These are phyloP conservation scores for Lentinula sp. DNA, from an alignment of 768 basidiomycete species.

Conservation along the genomic window DNA sequence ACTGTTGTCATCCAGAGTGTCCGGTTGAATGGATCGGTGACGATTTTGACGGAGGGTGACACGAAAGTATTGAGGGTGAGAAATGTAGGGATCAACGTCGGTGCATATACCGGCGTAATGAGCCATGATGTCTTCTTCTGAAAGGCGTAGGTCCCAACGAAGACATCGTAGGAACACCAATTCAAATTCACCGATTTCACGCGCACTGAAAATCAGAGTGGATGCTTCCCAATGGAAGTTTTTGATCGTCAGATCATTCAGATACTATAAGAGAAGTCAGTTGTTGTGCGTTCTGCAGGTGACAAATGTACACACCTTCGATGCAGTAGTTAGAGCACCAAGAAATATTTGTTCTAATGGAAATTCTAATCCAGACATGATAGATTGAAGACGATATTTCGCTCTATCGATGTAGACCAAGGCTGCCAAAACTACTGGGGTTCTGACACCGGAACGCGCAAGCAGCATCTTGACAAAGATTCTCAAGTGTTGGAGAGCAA, in stretches of 20 bases:
- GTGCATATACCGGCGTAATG: conserved; percentile 31
- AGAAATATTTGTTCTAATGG: conserved; percentile 88
- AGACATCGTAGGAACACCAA: conserved; percentile 76
- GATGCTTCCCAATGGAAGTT: conserved; percentile 87
- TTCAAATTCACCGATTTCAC: conserved; percentile 75
- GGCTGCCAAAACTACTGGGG: conserved; percentile 60
- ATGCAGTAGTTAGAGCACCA: conserved; percentile 78
- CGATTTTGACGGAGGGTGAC: not conserved
- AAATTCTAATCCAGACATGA: conserved; percentile 61
- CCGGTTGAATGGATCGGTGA: not conserved
- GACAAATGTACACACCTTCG: conserved; percentile 51
- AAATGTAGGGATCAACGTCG: conserved; percentile 1
- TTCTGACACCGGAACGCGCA: conserved; percentile 59
- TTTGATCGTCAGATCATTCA: conserved; percentile 85
- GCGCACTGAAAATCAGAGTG: conserved; percentile 75
- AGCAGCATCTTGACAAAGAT: conserved; percentile 63
- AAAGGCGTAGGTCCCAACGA: conserved; percentile 63
- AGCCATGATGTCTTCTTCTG: conserved; percentile 56
- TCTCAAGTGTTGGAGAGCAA: conserved; percentile 48
- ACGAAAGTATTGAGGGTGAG: not conserved
- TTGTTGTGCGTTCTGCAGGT: not conserved
- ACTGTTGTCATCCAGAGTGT: not conserved
- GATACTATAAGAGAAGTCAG: conserved; percentile 40
- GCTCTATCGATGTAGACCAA: conserved; percentile 76
- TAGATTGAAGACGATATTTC: conserved; percentile 58